A percentile compares a stretch with the other conserved stretches of the same genome.
Evolutionary conservation across 1,139 yeast genomes (phyloP).

Genomic region (Martiniozyma asiatica): DNA sequence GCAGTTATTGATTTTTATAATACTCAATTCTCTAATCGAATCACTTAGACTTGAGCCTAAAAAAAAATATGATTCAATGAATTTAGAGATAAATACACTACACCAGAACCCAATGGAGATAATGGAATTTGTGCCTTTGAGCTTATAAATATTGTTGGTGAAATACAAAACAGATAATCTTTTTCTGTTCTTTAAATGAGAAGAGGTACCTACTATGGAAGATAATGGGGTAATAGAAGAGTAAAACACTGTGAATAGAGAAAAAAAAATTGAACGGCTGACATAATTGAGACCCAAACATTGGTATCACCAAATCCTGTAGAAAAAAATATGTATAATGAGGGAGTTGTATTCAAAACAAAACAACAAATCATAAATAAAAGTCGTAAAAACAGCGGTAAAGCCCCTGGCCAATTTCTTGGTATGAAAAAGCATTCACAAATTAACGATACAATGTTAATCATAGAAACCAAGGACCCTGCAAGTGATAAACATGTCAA

Average conservation of each 20-base stretch:
- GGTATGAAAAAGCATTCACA: conserved; percentile 42
- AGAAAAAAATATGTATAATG: conserved; percentile 28
- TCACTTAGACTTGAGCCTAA: conserved; percentile 36
- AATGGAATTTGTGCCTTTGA: conserved; percentile 28
- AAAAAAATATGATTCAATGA: conserved; percentile 39
- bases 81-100: conserved; percentile 33
- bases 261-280: conserved; percentile 34
- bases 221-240: conserved; percentile 37
- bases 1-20: conserved; percentile 30
- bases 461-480: conserved; percentile 35
- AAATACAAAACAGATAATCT: conserved; percentile 27
- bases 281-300: conserved; percentile 25
- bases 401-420: conserved; percentile 43
- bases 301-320: conserved; percentile 22
- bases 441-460: conserved; percentile 31
- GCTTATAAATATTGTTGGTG: conserved; percentile 26
- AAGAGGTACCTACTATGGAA: conserved; percentile 26
- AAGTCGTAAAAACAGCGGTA: conserved; percentile 29
- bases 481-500: conserved; percentile 40
- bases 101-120: conserved; percentile 39
- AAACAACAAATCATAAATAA: conserved; percentile 24
- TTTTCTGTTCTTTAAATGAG: conserved; percentile 20
- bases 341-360: conserved; percentile 27
- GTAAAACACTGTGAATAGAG: conserved; percentile 31
- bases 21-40: conserved; percentile 35